Evolutionary conservation across 345 rosid species (phyloP), one percentile per base, ranked within the genome.

Genomic region (Hibiscus trionum): DNA sequence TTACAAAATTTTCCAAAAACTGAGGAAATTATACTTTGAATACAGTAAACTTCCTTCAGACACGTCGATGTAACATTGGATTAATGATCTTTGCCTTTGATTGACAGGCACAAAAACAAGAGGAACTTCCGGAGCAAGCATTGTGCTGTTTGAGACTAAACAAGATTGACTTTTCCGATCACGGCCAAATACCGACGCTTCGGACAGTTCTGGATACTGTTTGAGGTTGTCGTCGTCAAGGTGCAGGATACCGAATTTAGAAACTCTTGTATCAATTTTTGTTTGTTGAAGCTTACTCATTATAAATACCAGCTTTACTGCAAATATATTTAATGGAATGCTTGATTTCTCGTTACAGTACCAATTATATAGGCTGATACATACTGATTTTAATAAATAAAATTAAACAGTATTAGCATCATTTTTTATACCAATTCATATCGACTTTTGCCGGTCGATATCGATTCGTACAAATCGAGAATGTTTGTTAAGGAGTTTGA

Each of bases 101-200:
- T 12, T 10, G 49, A 84, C 85, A 94, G 98, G 98, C 98, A 35
- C 98, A 94, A 47, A 94, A 86, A 77, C 93, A 86, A 14, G 98
- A 91, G 66, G 98, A 94, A 76, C 77, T 94, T 57, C 98, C 97
- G 0, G 98, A 94, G 79, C 87, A 85, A 73, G 84, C 85, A 26
- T 55, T 94, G 15, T 94, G 98, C 75, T 91, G 98, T 77, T 72
- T 94, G 72, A 83, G 98, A 80, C 74, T 94, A 71, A 88, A 83
- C 95, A 90, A 87, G 93, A 86, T 91, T 44, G 93, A 90, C 55
- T 94, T 94, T 33, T 83, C 86, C 5, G 89, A 91, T 79, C 86
- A 75, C 14, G 98, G 96, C 33, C 95, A 90, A 69, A 84, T 88
- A 39, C 97, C 96, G 0, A 88, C 84, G 11, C 81, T 94, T 0